These are phyloP conservation scores for Dryas drummondii DNA, from an alignment of 306 rosid species.

Conservation along the genomic window DNA sequence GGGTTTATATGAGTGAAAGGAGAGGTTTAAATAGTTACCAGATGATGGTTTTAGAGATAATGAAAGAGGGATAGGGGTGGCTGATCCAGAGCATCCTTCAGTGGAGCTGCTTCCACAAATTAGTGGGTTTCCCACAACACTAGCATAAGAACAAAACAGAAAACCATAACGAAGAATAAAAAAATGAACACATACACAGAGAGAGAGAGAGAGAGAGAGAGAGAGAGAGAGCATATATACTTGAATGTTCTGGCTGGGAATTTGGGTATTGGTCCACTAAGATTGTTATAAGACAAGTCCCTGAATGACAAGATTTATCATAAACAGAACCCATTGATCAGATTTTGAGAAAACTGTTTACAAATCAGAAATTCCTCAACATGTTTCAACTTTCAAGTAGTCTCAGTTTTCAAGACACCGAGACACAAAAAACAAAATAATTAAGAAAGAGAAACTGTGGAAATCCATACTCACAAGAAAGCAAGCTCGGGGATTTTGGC, in stretches of 20 bases:
- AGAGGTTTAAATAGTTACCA: constrained; percentile 34
- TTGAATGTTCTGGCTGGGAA: constrained; percentile 88
- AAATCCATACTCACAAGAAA: constrained; percentile 89
- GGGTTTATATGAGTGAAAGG: neutral
- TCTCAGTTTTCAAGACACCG: constrained; percentile 28
- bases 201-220: neutral
- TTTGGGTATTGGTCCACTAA: constrained; percentile 91
- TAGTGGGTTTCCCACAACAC: constrained; percentile 86
- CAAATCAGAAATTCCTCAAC: constrained; percentile 15
- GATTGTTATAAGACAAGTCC: constrained; percentile 97
- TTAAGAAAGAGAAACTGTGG: neutral
- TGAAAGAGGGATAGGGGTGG: constrained; percentile 55
- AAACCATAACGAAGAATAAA: constrained; percentile 19
- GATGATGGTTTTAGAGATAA: constrained; percentile 55
- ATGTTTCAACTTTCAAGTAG: constrained; percentile 17
- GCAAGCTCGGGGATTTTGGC: constrained; percentile 80
- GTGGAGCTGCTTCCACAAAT: constrained; percentile 67
- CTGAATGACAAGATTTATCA: constrained; percentile 46
- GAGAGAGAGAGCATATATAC: constrained; percentile 39
- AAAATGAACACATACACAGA: neutral
- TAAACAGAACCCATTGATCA: constrained; percentile 27
- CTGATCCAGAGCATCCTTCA: constrained; percentile 81
- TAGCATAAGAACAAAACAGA: constrained; percentile 28
- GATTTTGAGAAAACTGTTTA: constrained; percentile 25
- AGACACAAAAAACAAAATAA: constrained; percentile 22